phyloP scores from a whole-genome alignment of 116 monocot genomes.

The Posidonia oceanica region DNA sequence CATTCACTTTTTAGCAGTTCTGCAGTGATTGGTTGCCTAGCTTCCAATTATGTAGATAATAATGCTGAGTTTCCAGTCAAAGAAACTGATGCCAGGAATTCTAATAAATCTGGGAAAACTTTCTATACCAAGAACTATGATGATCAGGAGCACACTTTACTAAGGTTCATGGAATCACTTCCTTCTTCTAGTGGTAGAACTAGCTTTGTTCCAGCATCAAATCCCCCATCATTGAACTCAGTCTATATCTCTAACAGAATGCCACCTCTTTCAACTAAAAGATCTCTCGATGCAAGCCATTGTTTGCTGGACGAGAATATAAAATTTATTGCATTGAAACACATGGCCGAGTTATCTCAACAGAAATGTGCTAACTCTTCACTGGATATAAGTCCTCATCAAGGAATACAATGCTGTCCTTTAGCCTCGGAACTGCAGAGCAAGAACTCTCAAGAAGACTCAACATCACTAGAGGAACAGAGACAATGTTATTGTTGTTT shows the following conservation, averaged over 20 bases:
- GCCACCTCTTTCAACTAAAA: constrained; percentile 13
- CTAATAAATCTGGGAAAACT: constrained; percentile 12
- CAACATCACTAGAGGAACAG: constrained; percentile 7
- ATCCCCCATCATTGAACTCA: constrained; percentile 13
- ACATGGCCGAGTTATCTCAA: constrained; percentile 22
- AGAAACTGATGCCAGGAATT: constrained; percentile 11
- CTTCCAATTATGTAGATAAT: neutral
- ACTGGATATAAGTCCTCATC: constrained; percentile 13
- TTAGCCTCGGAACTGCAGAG: constrained; percentile 21
- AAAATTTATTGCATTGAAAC: constrained; percentile 18
- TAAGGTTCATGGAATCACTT: constrained; percentile 9
- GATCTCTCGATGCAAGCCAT: constrained; percentile 8
- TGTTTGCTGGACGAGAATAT: constrained; percentile 24
- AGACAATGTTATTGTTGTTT: constrained; percentile 14
- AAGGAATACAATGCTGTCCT: constrained; percentile 34
- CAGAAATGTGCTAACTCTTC: constrained; percentile 16
- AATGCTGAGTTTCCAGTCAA: neutral
- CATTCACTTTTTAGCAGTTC: constrained; percentile 6
- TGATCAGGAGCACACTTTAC: constrained; percentile 6
- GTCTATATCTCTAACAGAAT: constrained; percentile 12
- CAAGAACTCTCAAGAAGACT: constrained; percentile 20
- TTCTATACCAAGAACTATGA: constrained; percentile 5
- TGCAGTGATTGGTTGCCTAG: neutral
- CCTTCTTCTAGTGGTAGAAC: constrained; percentile 8
- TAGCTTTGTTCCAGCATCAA: constrained; percentile 16